Evolutionary conservation across 1,284 basidiomycete species (phyloP).

Genomic region (Xerocomus amazonicus): DNA sequence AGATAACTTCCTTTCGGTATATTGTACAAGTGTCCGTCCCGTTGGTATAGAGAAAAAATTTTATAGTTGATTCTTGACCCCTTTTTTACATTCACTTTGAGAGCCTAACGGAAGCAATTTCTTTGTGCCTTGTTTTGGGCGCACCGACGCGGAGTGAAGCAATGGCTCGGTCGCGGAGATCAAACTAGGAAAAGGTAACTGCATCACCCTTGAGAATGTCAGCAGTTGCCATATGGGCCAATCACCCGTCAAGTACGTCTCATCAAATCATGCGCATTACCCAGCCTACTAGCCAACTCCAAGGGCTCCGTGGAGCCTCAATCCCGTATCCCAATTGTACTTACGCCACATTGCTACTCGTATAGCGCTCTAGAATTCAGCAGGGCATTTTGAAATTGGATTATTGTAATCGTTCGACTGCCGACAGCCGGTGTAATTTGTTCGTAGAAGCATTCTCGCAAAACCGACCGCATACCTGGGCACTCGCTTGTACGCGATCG

Average conservation of each 20-base stretch:
- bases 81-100: slow-evolving; percentile 6
- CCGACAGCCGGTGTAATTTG: not conserved
- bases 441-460: slow-evolving; percentile 1
- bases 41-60: slow-evolving; percentile 6
- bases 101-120: slow-evolving; percentile 32
- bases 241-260: slow-evolving; percentile 2
- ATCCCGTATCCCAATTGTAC: not conserved
- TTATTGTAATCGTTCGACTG: not conserved
- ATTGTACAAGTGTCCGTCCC: slow-evolving; percentile 19
- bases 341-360: slow-evolving; percentile 1
- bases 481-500: not conserved
- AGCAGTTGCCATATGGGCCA: slow-evolving; percentile 2
- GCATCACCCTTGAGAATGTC: slow-evolving; percentile 3
- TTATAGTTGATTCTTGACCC: slow-evolving; percentile 8
- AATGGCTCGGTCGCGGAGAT: slow-evolving; percentile 31
- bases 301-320: slow-evolving; percentile 27
- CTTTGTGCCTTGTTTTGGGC: slow-evolving; percentile 10
- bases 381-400: not conserved
- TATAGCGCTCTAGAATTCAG: not conserved
- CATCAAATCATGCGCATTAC: slow-evolving; percentile 1
- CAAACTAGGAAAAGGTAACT: slow-evolving; percentile 17
- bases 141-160: slow-evolving; percentile 8
- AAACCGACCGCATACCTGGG: not conserved
- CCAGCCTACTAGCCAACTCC: slow-evolving; percentile 16
- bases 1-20: slow-evolving; percentile 16